These are phyloP conservation scores for Syzygium aqueum DNA, from an alignment of 345 rosid genomes.

Conservation along the genomic window DNA sequence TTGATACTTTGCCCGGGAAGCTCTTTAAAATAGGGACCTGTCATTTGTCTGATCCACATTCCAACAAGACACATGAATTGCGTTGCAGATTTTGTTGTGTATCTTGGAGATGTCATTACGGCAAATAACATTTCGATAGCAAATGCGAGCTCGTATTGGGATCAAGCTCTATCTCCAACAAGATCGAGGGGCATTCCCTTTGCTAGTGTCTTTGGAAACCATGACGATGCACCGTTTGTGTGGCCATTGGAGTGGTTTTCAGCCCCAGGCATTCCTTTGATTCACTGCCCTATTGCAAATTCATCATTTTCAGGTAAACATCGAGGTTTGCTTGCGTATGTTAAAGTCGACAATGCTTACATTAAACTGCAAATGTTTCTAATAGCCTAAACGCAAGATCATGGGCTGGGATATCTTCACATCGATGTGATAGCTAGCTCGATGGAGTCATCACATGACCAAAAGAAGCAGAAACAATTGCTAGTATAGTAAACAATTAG, in stretches of 20 bases:
- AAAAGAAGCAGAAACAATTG: background rate
- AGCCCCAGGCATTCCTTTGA: no score
- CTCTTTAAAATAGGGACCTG: background rate
- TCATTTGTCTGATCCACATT: background rate
- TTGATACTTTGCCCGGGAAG: background rate
- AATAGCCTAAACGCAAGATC: no score
- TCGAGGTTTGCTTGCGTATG: no score
- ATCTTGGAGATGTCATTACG: slow-evolving; percentile 84
- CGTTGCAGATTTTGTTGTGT: slow-evolving; percentile 63
- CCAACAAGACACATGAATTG: background rate
- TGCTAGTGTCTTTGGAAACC: slow-evolving; percentile 79
- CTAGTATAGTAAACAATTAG: background rate
- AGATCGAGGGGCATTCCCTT: slow-evolving; percentile 60
- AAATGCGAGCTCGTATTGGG: slow-evolving; percentile 79
- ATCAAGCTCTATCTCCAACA: slow-evolving; percentile 68
- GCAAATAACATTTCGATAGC: slow-evolving; percentile 65
- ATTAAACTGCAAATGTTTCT: no score
- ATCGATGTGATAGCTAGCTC: no score
- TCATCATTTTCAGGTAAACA: no score
- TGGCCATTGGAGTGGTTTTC: no score
- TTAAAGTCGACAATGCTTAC: no score
- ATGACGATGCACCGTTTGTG: no score
- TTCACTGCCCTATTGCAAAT: no score
- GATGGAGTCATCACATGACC: background rate
- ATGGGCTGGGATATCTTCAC: no score